Evolutionary conservation across 2,329 filamentous ascomycete genomes (phyloP).

Genomic region (Xylariaceae sp.): DNA sequence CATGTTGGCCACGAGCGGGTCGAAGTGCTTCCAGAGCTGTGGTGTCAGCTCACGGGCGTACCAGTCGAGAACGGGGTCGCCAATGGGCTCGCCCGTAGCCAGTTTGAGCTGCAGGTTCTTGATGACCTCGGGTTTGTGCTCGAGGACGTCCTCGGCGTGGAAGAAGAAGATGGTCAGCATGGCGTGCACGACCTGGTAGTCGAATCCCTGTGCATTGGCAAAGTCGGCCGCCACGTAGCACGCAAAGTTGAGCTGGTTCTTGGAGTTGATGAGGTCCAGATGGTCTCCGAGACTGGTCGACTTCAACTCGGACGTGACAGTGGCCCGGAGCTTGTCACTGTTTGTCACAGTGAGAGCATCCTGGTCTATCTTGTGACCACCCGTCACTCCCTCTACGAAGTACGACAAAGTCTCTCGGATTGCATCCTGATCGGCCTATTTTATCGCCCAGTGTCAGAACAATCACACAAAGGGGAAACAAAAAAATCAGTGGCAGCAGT

Average conservation of each 20-base stretch:
- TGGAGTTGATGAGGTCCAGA: slow-evolving; percentile 5
- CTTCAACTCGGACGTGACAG: not conserved
- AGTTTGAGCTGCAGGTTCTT: slow-evolving; percentile 1
- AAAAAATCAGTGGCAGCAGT: not conserved
- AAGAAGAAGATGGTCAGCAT: slow-evolving; percentile 11
- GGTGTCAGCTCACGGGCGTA: slow-evolving; percentile 7
- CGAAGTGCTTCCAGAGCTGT: slow-evolving; percentile 7
- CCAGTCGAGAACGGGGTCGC: slow-evolving; percentile 12
- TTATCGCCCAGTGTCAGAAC: not conserved
- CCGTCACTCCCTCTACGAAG: slow-evolving; percentile 7
- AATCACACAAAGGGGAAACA: not conserved
- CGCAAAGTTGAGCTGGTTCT: slow-evolving; percentile 8
- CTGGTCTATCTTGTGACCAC: slow-evolving; percentile 3
- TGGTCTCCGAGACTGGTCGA: not conserved
- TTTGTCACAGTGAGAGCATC: slow-evolving; percentile 7
- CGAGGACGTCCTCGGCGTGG: slow-evolving; percentile 12
- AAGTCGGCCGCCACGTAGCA: slow-evolving; percentile 11
- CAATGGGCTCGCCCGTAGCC: slow-evolving; percentile 1
- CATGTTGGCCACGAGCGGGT: slow-evolving; percentile 13
- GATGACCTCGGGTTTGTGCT: slow-evolving; percentile 7
- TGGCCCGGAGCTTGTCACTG: slow-evolving; percentile 4
- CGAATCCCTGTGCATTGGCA: slow-evolving; percentile 5
- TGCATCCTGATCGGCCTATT: not conserved
- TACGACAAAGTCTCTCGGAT: slow-evolving; percentile 7
- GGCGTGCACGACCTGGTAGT: slow-evolving; percentile 10